phyloP scores from a whole-genome alignment of 306 rosid genomes.

The Fagus sylvatica region DNA sequence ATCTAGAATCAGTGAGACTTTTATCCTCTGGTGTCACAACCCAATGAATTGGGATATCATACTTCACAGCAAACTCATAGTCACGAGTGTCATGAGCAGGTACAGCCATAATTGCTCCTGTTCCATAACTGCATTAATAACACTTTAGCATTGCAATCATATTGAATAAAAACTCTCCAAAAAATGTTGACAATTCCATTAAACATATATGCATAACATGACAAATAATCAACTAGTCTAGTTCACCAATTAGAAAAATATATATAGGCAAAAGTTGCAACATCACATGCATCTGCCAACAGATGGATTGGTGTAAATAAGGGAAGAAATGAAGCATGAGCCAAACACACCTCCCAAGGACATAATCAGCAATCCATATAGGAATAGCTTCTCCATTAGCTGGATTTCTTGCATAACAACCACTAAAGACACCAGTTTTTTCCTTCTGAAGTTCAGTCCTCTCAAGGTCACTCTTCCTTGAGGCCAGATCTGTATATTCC shows the following conservation, averaged over 20 bases:
- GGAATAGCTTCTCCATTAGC: conserved; percentile 85
- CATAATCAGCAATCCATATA: conserved; percentile 98
- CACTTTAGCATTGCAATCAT: conserved; percentile 14
- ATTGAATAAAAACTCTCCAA: conserved; percentile 4
- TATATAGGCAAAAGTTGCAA: background rate
- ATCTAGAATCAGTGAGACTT: conserved; percentile 43
- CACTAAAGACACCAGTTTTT: conserved; percentile 88
- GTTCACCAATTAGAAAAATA: conserved; percentile 13
- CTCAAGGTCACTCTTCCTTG: conserved; percentile 94
- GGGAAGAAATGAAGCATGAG: conserved; percentile 3
- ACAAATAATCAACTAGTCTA: conserved; percentile 27
- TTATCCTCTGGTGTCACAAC: conserved; percentile 69
- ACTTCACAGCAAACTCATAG: conserved; percentile 78
- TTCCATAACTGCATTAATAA: conserved; percentile 77
- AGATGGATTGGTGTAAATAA: conserved; percentile 7
- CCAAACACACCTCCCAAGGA: conserved; percentile 80
- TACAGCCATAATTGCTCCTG: conserved; percentile 98
- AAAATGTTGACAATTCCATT: conserved; percentile 6
- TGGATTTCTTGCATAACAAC: conserved; percentile 89
- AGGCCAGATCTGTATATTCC: conserved; percentile 73
- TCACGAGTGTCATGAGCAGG: conserved; percentile 96
- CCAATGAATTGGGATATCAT: conserved; percentile 61
- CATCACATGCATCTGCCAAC: conserved; percentile 16
- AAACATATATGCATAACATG: conserved; percentile 20
- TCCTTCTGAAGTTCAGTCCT: conserved; percentile 99